Percentiles rank a stretch among this genome's conserved stretches.
These are phyloP conservation scores for Cytospora mali DNA, from an alignment of 2,329 filamentous ascomycete genomes.

Conservation along the genomic window DNA sequence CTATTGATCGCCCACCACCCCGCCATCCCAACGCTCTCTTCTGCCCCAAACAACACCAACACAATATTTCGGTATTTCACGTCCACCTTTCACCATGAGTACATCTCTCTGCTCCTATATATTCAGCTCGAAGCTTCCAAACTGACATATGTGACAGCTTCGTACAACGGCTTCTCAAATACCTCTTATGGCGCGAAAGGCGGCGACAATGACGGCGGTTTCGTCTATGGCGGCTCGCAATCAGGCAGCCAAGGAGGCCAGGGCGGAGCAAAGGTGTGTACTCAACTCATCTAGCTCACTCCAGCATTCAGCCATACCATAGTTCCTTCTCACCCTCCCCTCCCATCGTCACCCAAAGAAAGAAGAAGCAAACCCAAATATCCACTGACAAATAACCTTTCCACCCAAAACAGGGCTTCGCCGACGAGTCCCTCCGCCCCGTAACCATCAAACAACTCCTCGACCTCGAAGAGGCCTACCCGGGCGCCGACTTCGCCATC, in stretches of 20 bases:
- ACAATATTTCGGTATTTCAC: constrained; percentile 4
- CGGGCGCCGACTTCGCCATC: constrained; percentile 76
- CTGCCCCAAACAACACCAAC: constrained; percentile 13
- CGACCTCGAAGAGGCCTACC: constrained; percentile 76
- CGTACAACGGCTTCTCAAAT: constrained; percentile 53
- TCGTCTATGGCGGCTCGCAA: constrained; percentile 63
- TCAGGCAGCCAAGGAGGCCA: constrained; percentile 52
- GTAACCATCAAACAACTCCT: constrained; percentile 95
- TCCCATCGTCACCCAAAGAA: background rate
- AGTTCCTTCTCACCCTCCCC: constrained; percentile 4
- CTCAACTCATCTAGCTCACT: too few species aligned
- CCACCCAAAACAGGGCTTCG: constrained; percentile 53
- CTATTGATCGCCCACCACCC: constrained; percentile 14
- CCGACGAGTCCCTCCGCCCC: constrained; percentile 85
- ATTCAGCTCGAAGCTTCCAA: background rate
- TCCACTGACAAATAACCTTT: constrained; percentile 2
- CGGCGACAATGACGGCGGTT: constrained; percentile 64
- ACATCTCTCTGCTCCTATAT: background rate
- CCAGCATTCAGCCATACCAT: background rate
- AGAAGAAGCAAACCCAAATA: too few species aligned
- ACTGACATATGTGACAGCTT: constrained; percentile 39
- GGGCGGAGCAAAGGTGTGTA: constrained; percentile 34
- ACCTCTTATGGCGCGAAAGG: constrained; percentile 57
- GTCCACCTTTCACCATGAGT: constrained; percentile 23
- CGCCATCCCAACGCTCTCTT: constrained; percentile 9